phyloP scores from a whole-genome alignment of 257 asterid genomes.

The Solanum verrucosum region DNA sequence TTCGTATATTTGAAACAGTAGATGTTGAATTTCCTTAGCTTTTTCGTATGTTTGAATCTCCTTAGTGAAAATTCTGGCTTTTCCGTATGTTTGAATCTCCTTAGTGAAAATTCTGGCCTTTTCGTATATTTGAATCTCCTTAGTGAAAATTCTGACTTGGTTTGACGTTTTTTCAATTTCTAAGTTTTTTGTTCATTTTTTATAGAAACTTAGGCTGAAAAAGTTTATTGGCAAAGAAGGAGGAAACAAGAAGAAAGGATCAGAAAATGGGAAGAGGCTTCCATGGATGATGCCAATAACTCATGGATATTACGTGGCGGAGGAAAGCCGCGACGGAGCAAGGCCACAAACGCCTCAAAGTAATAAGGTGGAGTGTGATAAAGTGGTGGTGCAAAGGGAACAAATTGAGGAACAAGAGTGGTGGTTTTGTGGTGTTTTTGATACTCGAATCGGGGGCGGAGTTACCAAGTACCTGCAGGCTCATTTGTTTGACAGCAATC shows the following conservation, averaged over 20 bases:
- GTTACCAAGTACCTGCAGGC: constrained; percentile 39
- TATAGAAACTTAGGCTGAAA: constrained; percentile 22
- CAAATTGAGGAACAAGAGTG: constrained; percentile 29
- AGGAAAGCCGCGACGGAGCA: neutral
- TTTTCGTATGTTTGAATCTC: neutral
- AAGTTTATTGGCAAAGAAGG: constrained; percentile 16
- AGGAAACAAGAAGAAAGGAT: constrained; percentile 6
- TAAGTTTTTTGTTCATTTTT: neutral
- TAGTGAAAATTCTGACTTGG: neutral
- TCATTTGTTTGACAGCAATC: constrained; percentile 33
- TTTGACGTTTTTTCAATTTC: neutral
- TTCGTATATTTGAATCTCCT: neutral
- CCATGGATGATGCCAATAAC: constrained; percentile 39
- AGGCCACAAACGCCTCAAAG: neutral
- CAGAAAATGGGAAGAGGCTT: constrained; percentile 10
- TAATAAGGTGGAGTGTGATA: constrained; percentile 9
- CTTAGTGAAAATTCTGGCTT: neutral
- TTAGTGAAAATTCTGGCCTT: neutral
- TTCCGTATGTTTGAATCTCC: neutral
- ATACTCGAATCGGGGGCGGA: constrained; percentile 25
- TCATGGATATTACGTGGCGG: constrained; percentile 28
- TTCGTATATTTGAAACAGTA: neutral
- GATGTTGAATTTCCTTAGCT: neutral
- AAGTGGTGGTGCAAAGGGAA: constrained; percentile 41
- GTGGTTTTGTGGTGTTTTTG: constrained; percentile 56